Evolutionary conservation across 1,139 yeast genomes (phyloP), one percentile per base, ranked within the genome.

Genomic region (Geotrichum carabidarum): DNA sequence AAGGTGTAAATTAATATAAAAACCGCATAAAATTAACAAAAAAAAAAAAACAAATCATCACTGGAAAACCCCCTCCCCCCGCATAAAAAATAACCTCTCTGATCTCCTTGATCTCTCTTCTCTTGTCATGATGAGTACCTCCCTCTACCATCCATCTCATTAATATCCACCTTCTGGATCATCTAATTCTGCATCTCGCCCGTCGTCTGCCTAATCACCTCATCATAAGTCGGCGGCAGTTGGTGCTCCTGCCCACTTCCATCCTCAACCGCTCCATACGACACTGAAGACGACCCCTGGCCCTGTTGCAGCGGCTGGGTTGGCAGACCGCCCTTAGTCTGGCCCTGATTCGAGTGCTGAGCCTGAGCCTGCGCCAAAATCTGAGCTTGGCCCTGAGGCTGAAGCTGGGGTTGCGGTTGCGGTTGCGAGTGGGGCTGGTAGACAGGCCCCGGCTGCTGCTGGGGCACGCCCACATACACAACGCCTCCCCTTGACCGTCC

Each of bases 211-310:
- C 44, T 32, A 27, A 50, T 50, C 15, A 50, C 53, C 14, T 50
- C 53, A 38, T 50, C 53, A 32, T 50, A 50, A 17, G 53, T 22
- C 9, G 53, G 53, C 8, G 53, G 53, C 27, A 22, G 27, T n/a
- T n/a, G n/a, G n/a, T n/a, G n/a, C 27, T 5, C 27, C 27, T 22
- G 27, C 27, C 27, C 22, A 37, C 37, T 38, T 9, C 18, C 15
- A 9, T 18, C 15, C 12, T 45, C 48, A 17, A 38, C 36, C 32
- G 47, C 17, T 12, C 15, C 17, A 43, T 31, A 27, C 22, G 17
- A 11, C 27, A 36, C 14, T 18, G 34, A 18, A 22, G 36, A 43
- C 18, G 36, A 43, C 8, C 27, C 27, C 27, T 22, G 35, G 47
- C n/a, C 36, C 36, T 11, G 35, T 31, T 43, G 35, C 17, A 43